These are phyloP conservation scores for Scedosporium apiospermum DNA, from an alignment of 2,329 filamentous ascomycete species.

Conservation along the genomic window DNA sequence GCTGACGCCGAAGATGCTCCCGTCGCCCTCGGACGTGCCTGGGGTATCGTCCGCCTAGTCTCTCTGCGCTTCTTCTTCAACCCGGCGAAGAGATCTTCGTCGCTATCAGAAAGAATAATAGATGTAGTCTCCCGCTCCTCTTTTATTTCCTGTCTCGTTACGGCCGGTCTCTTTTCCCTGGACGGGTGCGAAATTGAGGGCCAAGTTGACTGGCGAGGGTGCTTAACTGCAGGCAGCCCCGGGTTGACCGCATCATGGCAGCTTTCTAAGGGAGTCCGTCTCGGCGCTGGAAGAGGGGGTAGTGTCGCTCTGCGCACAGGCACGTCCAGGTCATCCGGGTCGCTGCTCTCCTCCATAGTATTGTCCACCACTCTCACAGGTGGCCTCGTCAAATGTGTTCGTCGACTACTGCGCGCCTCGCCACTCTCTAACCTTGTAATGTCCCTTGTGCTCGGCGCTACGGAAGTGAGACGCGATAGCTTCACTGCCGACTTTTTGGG, in stretches of 20 bases:
- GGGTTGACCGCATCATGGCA: no score
- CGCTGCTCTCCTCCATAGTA: neutral
- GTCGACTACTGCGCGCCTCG: neutral
- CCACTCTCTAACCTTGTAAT: neutral
- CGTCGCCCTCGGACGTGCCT: neutral
- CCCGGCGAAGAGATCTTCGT: conserved; percentile 11
- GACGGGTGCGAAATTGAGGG: neutral
- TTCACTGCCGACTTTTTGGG: neutral
- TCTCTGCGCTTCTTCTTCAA: neutral
- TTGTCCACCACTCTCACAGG: neutral
- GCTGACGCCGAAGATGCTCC: neutral
- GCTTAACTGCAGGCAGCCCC: no score
- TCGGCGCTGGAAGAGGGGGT: neutral
- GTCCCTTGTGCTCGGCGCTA: neutral
- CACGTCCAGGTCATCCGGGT: neutral
- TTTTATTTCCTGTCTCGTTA: neutral
- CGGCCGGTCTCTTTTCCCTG: neutral
- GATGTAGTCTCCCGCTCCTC: neutral
- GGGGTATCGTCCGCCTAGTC: neutral
- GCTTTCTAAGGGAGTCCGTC: no score
- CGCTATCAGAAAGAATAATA: conserved; percentile 10
- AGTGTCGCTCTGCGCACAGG: neutral
- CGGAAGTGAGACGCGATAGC: neutral
- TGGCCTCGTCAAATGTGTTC: neutral
- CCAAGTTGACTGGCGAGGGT: neutral